Evolutionary conservation across 257 asterid genomes (phyloP).

Genomic region (Ehretia macrophylla): DNA sequence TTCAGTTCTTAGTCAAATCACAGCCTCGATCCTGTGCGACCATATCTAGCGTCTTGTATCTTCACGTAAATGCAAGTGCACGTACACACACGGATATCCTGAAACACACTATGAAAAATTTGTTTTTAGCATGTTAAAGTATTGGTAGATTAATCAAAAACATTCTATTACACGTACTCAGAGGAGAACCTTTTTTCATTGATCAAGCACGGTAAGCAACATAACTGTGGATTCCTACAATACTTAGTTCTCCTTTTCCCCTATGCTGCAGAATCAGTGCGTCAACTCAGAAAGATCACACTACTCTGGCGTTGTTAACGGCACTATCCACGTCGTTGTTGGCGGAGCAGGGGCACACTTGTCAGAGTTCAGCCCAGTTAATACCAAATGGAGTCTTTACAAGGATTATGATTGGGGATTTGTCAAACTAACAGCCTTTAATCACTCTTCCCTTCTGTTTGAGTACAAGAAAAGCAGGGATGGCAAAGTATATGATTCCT

Average conservation of each 20-base stretch:
- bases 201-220: not conserved
- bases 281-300: conserved; percentile 42
- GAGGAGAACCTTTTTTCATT: conserved; percentile 6
- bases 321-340: conserved; percentile 59
- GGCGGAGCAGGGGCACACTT: conserved; percentile 70
- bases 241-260: not conserved
- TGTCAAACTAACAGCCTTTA: conserved; percentile 61
- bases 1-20: too few relatives aligned
- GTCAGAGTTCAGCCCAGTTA: conserved; percentile 41
- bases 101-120: not conserved
- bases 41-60: too few relatives aligned
- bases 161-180: not conserved
- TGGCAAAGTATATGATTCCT: conserved; percentile 75
- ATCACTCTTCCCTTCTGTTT: conserved; percentile 62
- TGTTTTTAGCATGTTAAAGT: not conserved
- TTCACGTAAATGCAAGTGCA: too few relatives aligned
- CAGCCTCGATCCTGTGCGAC: too few relatives aligned
- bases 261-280: conserved; percentile 40
- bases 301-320: conserved; percentile 57
- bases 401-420: conserved; percentile 78
- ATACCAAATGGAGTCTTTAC: conserved; percentile 64
- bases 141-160: not conserved
- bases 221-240: not conserved
- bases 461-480: conserved; percentile 80
- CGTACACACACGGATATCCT: too few relatives aligned